Evolutionary conservation across 805 yeast species (phyloP).

Genomic region (Candida argentea): DNA sequence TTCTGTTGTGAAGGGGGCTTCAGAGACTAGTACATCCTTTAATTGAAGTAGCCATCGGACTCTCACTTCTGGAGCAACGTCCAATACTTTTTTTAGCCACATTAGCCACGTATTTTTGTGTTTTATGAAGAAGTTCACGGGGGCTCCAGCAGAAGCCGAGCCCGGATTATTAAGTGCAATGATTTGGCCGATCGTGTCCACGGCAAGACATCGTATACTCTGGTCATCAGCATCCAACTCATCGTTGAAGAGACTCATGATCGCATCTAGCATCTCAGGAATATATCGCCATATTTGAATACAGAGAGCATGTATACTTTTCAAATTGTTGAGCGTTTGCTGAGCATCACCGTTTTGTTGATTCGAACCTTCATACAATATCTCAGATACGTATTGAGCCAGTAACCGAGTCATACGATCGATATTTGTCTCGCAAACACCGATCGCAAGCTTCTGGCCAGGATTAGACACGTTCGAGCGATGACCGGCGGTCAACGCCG

Average conservation of each 20-base stretch:
- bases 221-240: constrained; percentile 68
- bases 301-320: constrained; percentile 52
- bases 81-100: constrained; percentile 73
- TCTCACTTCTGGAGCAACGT: constrained; percentile 55
- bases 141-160: constrained; percentile 22
- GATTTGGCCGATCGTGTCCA: constrained; percentile 63
- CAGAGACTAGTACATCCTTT: constrained; percentile 32
- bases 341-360: constrained; percentile 4
- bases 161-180: constrained; percentile 21
- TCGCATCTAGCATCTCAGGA: constrained; percentile 65
- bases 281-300: constrained; percentile 66
- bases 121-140: constrained; percentile 45
- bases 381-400: constrained; percentile 73
- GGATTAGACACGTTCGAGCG: constrained; percentile 29
- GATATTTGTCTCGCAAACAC: constrained; percentile 57
- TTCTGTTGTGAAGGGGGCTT: constrained; percentile 41
- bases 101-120: constrained; percentile 53
- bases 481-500: constrained; percentile 13
- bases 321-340: constrained; percentile 31
- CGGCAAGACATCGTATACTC: constrained; percentile 53
- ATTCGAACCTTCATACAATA: constrained; percentile 38
- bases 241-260: constrained; percentile 70
- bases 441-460: constrained; percentile 54
- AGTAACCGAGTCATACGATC: constrained; percentile 69
- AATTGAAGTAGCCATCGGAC: constrained; percentile 59